Base-by-base conservation (phyloP, 805 yeast genomes). In the Ogataea paraovalis region DNA sequence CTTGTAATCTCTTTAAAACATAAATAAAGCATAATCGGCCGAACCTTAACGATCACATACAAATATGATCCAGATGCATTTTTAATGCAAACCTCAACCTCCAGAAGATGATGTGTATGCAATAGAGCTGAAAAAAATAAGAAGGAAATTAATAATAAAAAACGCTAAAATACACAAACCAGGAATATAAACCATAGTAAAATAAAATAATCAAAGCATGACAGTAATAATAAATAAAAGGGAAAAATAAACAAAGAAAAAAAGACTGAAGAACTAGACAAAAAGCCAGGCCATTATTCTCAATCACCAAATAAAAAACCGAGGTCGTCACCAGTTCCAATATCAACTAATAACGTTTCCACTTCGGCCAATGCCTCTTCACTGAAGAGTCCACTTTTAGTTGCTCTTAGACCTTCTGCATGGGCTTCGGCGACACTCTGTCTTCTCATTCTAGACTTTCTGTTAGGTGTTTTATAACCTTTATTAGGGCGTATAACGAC, bases 341-440 rank as follows among this genome's bases (percentile, higher is more conserved):
- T 61, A 28, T 80, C 87, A 19, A 79, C 80, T 42, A 82, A 62
- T 12, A 77, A 72, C 54, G 85, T 87, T 59, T 87, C 94, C 37
- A 87, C 87, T 58, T 83, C 87, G 9, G 82, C 81, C 57, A 87
- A 64, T 2, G 88, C 82, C 49, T 79, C 79, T 62, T 86, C 94
- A 60, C 85, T 83, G 62, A 86, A 86, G 47, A 87, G 67, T 4
- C 95, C 95, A 52, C 80, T 79, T 57, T 79, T 85, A 0, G 95
- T 87, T 18, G 84, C 81, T 52, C 92, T 71, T 55, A 81, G 70
- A 10, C 91, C 91, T 61, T 86, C 92, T 9, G 81, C 78, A 8
- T 83, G 84, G 3, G 94, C 91, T 56, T 85, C 94, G 2, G 74
- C 85, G 45, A 80, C 75, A 48, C 87, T 82, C 42, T 84, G 83